These are phyloP conservation scores for Hypoxylon sp. DNA, from an alignment of 2,329 filamentous ascomycete species.

Conservation along the genomic window DNA sequence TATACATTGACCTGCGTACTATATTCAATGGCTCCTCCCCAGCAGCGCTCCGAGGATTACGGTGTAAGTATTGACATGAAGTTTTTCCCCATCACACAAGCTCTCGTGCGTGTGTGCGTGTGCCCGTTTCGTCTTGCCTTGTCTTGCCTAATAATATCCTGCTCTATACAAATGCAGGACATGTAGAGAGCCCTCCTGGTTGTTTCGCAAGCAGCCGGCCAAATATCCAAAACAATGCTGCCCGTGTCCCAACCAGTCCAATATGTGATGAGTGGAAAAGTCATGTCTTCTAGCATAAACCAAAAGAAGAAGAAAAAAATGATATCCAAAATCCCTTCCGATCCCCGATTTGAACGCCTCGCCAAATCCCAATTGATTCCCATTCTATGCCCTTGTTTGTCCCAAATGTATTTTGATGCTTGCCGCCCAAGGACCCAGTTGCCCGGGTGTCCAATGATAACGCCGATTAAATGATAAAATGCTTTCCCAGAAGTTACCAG, in stretches of 20 bases:
- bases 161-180: slow-evolving; percentile 31
- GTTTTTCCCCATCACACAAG: slow-evolving; percentile 11
- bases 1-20: slow-evolving; percentile 32
- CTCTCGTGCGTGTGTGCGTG: not conserved
- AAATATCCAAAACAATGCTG: slow-evolving; percentile 14
- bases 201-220: slow-evolving; percentile 9
- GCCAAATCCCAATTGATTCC: slow-evolving; percentile 39
- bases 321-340: slow-evolving; percentile 8
- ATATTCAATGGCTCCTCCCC: slow-evolving; percentile 30
- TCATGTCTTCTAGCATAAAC: slow-evolving; percentile 36
- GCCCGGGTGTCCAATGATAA: slow-evolving; percentile 44
- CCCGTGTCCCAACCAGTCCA: slow-evolving; percentile 11
- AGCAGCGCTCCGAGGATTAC: slow-evolving; percentile 23
- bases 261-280: slow-evolving; percentile 38
- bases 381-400: slow-evolving; percentile 42
- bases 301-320: slow-evolving; percentile 16
- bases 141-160: slow-evolving; percentile 18
- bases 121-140: slow-evolving; percentile 4
- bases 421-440: slow-evolving; percentile 41
- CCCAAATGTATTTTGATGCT: slow-evolving; percentile 43
- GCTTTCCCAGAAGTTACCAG: slow-evolving; percentile 32
- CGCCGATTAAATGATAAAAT: slow-evolving; percentile 42
- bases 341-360: slow-evolving; percentile 42
- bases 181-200: slow-evolving; percentile 19
- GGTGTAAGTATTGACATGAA: slow-evolving; percentile 31